Percentiles rank a stretch among this genome's conserved stretches.
phyloP scores from a whole-genome alignment of 306 rosid species.

The Betula pendula region DNA sequence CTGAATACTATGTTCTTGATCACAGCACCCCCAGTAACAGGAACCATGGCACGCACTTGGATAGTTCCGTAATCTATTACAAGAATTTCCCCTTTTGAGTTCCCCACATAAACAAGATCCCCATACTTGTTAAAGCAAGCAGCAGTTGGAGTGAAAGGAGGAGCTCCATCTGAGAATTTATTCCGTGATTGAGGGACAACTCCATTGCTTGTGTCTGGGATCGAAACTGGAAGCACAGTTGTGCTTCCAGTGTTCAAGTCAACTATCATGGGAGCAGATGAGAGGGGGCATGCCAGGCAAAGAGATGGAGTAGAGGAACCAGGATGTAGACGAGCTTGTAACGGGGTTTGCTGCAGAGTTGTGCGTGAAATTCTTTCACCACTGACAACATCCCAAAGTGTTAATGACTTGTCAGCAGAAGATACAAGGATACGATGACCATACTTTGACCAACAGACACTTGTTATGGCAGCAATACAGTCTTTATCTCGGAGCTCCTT shows the following conservation, averaged over 20 bases:
- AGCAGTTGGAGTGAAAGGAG: conserved; percentile 82
- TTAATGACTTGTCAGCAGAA: conserved; percentile 85
- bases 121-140: conserved; percentile 91
- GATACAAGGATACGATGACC: conserved; percentile 78
- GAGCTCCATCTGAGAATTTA: conserved; percentile 73
- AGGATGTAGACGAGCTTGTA: conserved; percentile 91
- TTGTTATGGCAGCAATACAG: conserved; percentile 64
- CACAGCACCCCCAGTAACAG: conserved; percentile 77
- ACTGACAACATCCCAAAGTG: conserved; percentile 77
- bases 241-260: conserved; percentile 72
- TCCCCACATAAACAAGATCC: conserved; percentile 81
- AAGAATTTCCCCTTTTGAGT: conserved; percentile 97
- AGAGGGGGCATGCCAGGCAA: conserved; percentile 93
- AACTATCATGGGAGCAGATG: conserved; percentile 90
- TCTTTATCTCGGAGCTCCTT: conserved; percentile 81
- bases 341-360: conserved; percentile 72
- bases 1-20: conserved; percentile 90
- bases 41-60: conserved; percentile 69
- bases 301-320: conserved; percentile 80
- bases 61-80: conserved; percentile 54
- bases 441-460: conserved; percentile 73
- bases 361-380: conserved; percentile 66
- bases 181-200: conserved; percentile 56
- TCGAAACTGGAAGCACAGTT: conserved; percentile 67
- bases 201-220: conserved; percentile 54